Evolutionary conservation across 1,139 yeast species (phyloP).

Genomic region (Tardiomyces depauwii): DNA sequence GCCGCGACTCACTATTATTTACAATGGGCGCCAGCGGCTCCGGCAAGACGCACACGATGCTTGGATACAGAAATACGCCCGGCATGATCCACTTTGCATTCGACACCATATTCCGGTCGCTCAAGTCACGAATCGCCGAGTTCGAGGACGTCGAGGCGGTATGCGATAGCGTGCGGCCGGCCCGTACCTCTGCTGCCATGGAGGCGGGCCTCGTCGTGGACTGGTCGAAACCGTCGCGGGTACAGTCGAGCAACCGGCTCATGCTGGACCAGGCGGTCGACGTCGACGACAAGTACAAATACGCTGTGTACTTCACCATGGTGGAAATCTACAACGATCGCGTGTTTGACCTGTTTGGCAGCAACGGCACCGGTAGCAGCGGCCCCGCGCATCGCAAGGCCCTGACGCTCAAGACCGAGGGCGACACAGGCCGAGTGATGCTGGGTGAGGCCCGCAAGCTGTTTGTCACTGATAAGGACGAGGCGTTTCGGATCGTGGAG

Average conservation of each 20-base stretch:
- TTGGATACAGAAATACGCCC: slow-evolving; percentile 20
- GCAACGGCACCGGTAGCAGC: slow-evolving; percentile 2
- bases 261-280: too few relatives aligned
- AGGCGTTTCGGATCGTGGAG: slow-evolving; percentile 20
- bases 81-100: slow-evolving; percentile 25
- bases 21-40: slow-evolving; percentile 42
- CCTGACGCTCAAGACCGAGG: slow-evolving; percentile 16
- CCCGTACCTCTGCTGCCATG: slow-evolving; percentile 23
- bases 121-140: slow-evolving; percentile 31
- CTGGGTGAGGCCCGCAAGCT: slow-evolving; percentile 18
- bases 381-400: slow-evolving; percentile 8
- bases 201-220: slow-evolving; percentile 25
- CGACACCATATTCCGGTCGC: slow-evolving; percentile 34
- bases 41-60: slow-evolving; percentile 31
- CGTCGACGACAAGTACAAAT: too few relatives aligned
- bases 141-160: slow-evolving; percentile 25
- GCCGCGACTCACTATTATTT: slow-evolving; percentile 32
- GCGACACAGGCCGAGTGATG: slow-evolving; percentile 14
- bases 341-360: slow-evolving; percentile 20
- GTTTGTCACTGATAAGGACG: slow-evolving; percentile 17
- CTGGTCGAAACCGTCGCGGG: slow-evolving; percentile 13
- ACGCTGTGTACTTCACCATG: slow-evolving; percentile 21
- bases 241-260: neutral
- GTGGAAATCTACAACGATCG: slow-evolving; percentile 27
- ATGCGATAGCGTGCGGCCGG: slow-evolving; percentile 14